Evolutionary conservation across 345 rosid genomes (phyloP), one percentile per base, ranked within the genome.

Genomic region (Euphorbia pulcherrima): DNA sequence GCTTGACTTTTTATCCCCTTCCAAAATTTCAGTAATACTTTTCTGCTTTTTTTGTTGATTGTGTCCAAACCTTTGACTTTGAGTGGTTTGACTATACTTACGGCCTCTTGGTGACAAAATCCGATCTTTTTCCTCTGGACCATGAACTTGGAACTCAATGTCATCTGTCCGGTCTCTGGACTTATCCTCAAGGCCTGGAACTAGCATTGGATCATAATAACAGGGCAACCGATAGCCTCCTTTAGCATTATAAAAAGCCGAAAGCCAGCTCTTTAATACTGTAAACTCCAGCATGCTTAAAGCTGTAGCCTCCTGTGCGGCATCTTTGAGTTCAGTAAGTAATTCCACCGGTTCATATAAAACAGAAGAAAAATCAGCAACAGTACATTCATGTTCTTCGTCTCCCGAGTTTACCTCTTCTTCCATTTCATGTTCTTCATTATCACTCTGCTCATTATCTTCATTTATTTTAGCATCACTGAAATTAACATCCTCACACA

Each of bases 1-100:
- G 23, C 51, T 67, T 9, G 64, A 55, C 12, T 48, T 44, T 20
- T 54, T 50, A 23, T 72, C 77, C 57, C 51, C 78, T 53, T 80
- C 85, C 74, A 93, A 64, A 50, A 93, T 86, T 56, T 89, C 91
- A 72, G 96, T 88, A 74, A 93, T 87, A 76, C 99, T 93, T 79
- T 93, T 93, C 82, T 84, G 85, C 73, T 91, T 89, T 76, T 85
- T 79, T 59, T 77, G 80, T 64, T 81, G 85, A 55, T 62, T 37
- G 61, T 67, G 75, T 73, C 82, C 74, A 75, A 71, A 35, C 74
- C 76, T 2, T 72, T 74, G 63, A 68, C 71, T 65, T 44, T 61
- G 74, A 56, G 50, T 9, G 52, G 67, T 44, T 67, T 60, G 78
- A 51, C 78, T 79, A 68, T 71, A 54, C 62, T 62, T 69, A 27